Conservation (phyloP, 768 basidiomycete genomes). For the Tephrocybe rancida region DNA sequence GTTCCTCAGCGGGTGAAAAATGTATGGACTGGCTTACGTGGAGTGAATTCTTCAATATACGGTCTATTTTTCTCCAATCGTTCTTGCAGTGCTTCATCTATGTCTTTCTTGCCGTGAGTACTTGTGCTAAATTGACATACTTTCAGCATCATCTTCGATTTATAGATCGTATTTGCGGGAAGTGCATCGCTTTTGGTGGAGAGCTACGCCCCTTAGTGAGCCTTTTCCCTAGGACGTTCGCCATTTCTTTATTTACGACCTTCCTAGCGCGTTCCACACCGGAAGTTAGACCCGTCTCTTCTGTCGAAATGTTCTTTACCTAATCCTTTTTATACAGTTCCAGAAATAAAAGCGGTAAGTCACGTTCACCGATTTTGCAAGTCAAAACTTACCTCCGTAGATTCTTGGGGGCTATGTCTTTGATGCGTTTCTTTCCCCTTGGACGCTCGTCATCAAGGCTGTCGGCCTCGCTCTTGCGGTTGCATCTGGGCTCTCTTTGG, state of each 20-base stretch:
- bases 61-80: constrained; percentile 59
- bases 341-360: constrained; percentile 77
- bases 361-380: not conserved
- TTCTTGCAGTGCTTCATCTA: constrained; percentile 68
- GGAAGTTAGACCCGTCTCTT: constrained; percentile 56
- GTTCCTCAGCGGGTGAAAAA: constrained; percentile 63
- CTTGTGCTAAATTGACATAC: not conserved
- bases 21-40: constrained; percentile 71
- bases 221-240: not conserved
- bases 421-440: constrained; percentile 82
- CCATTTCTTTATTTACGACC: constrained; percentile 7
- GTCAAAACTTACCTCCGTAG: constrained; percentile 30
- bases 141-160: not conserved
- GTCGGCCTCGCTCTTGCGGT: constrained; percentile 83
- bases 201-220: constrained; percentile 73
- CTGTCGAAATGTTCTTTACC: not conserved
- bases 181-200: constrained; percentile 66
- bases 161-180: constrained; percentile 61
- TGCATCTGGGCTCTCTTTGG: constrained; percentile 82
- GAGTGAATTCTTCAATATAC: constrained; percentile 59
- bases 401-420: constrained; percentile 86
- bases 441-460: constrained; percentile 86
- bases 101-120: constrained; percentile 61
- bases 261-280: constrained; percentile 69
- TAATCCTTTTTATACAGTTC: constrained; percentile 44